These are phyloP conservation scores for Plasmodium inui DNA, from an alignment of 169 alveolate genomes.

Conservation along the genomic window DNA sequence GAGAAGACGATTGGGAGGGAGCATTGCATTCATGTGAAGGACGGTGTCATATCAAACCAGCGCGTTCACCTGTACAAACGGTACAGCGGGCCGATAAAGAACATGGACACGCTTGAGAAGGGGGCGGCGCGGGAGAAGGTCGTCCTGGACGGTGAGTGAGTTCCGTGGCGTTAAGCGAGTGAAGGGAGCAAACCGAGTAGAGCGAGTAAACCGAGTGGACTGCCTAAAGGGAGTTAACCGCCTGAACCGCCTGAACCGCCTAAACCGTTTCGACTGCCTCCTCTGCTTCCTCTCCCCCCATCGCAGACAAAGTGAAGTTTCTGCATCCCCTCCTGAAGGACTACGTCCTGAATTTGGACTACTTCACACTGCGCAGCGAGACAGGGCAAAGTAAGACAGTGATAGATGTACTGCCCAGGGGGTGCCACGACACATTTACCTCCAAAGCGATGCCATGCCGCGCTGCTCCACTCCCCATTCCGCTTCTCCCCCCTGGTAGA, in stretches of 20 bases:
- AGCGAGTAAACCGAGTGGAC: neutral
- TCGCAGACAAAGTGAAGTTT: conserved; percentile 25
- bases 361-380: conserved; percentile 3
- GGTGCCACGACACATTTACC: neutral
- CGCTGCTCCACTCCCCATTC: neutral
- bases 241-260: neutral
- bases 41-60: neutral
- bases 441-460: neutral
- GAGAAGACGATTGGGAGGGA: neutral
- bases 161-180: neutral
- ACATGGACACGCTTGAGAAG: neutral
- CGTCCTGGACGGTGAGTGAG: neutral
- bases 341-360: conserved; percentile 32
- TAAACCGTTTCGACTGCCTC: neutral
- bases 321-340: conserved; percentile 21
- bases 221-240: neutral
- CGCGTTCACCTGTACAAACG: conserved; percentile 51
- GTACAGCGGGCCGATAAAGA: conserved; percentile 15
- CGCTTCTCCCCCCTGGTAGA: neutral
- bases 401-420: neutral
- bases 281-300: neutral
- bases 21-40: conserved; percentile 30
- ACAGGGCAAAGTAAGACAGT: neutral
- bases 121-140: neutral
- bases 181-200: no score